Base-by-base conservation (phyloP, 306 rosid genomes). In the Glycine tomentella region DNA sequence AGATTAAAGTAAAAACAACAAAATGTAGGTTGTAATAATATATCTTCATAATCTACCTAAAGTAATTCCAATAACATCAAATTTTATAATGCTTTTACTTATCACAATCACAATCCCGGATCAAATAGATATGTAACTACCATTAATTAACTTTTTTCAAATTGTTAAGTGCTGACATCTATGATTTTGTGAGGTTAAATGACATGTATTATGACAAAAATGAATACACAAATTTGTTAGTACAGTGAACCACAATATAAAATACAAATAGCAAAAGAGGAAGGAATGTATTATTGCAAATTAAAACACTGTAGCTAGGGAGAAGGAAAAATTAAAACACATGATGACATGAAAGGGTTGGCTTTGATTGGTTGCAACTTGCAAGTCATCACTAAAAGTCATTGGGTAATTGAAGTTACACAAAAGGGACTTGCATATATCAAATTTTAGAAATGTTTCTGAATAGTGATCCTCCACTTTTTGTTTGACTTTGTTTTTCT, bases 291-390 rank as follows among this genome's bases (percentile, higher is more conserved):
- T 59, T 66, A 44, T 11, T 74, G 52, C 45, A 65, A 64, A 38
- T 69, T 49, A 31, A 55, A 55, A 16, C 77, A 58, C 20, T n/a
- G 3, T 42, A 13, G 33, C 9, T 36, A 36, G 4, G 40, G 20
- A 69, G 36, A 71, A 61, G 66, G 53, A 46, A 71, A 81, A 78
- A 8, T 9, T 76, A 67, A 45, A 8, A 62, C 46, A 56, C 33
- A 16, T 16, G 33, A 56, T 58, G 72, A 61, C 58, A 74, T 34
- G 76, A 40, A 51, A 81, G 73, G 75, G 67, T 36, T 74, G 72
- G 67, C 44, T 74, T 74, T 49, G 51, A 83, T 85, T 82, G 89
- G 83, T 46, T 76, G 82, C 83, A 89, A 85, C 69, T 89, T 84
- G 31, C 17, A 53, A 57, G 44, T 62, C 33, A 45, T 33, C 68